Percentiles rank a stretch among this genome's conserved stretches.
phyloP scores from a whole-genome alignment of 2,329 filamentous ascomycete species.

The Hymenoscyphus infarciens region DNA sequence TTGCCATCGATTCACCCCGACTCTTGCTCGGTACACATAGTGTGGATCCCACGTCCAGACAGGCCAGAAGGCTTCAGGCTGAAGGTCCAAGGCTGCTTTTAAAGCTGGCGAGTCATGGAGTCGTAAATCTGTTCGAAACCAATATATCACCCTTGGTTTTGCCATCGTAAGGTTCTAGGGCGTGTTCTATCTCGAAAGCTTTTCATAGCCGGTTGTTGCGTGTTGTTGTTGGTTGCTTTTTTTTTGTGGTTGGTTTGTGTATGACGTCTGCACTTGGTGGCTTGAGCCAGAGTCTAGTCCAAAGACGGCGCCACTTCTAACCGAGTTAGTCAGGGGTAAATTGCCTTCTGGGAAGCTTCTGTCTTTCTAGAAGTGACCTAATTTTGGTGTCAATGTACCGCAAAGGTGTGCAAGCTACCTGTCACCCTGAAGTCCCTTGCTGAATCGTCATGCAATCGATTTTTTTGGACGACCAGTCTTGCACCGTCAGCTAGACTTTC shows the following conservation, averaged over 20 bases:
- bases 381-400: background rate
- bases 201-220: background rate
- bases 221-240: background rate
- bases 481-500: too few relatives aligned
- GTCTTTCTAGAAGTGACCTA: background rate
- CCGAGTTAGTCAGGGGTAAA: background rate
- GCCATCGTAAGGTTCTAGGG: background rate
- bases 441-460: too few relatives aligned
- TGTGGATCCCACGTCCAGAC: constrained; percentile 81
- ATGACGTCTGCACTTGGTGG: constrained; percentile 3
- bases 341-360: background rate
- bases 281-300: too few relatives aligned
- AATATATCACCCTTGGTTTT: constrained; percentile 61
- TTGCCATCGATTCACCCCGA: constrained; percentile 71
- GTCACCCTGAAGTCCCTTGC: too few relatives aligned
- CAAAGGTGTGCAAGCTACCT: background rate
- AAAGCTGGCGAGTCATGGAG: constrained; percentile 75
- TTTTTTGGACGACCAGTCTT: too few relatives aligned
- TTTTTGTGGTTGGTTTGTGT: background rate
- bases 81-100: constrained; percentile 65
- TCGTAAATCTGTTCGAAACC: constrained; percentile 75
- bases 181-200: background rate
- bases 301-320: background rate
- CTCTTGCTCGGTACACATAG: constrained; percentile 70
- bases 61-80: constrained; percentile 66